Evolutionary conservation across 1,284 basidiomycete species (phyloP).

Genomic region (Coniferiporia weirii): DNA sequence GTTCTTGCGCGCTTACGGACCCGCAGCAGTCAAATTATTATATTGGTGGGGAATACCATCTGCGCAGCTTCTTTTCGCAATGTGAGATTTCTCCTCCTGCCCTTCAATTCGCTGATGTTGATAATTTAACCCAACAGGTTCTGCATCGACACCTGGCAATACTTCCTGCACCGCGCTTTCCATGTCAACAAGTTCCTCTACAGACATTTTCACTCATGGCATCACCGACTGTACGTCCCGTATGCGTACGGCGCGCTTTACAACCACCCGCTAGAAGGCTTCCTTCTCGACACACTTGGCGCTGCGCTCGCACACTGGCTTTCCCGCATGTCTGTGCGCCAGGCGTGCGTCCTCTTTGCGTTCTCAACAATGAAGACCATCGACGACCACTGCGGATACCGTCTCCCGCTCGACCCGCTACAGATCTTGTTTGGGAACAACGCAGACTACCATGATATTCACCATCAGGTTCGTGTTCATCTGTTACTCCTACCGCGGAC

Average conservation of each 20-base stretch:
- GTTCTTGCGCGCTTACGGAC: conserved; percentile 41
- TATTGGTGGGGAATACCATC: conserved; percentile 96
- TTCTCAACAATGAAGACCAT: conserved; percentile 92
- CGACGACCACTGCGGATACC: conserved; percentile 96
- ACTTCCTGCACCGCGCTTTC: conserved; percentile 90
- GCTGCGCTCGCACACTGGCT: conserved; percentile 72
- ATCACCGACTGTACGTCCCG: conserved; percentile 95
- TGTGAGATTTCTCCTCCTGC: conserved; percentile 54
- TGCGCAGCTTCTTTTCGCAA: conserved; percentile 73
- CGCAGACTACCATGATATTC: conserved; percentile 97
- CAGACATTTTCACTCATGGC: conserved; percentile 88
- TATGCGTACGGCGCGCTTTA: conserved; percentile 97
- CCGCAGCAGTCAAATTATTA: conserved; percentile 54
- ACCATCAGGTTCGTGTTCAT: conserved; percentile 69
- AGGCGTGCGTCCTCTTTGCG: conserved; percentile 81
- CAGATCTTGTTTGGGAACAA: conserved; percentile 90
- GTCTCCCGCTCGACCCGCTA: conserved; percentile 83
- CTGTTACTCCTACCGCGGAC: not conserved
- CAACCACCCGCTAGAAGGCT: conserved; percentile 95
- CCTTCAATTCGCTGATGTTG: conserved; percentile 10
- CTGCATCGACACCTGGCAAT: conserved; percentile 97
- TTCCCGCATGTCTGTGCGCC: conserved; percentile 73
- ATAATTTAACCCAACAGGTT: conserved; percentile 50
- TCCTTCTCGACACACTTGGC: conserved; percentile 85
- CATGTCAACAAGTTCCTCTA: conserved; percentile 91